These are phyloP conservation scores for Heterobasidion occidentale DNA, from an alignment of 1,284 basidiomycete species.

Conservation along the genomic window DNA sequence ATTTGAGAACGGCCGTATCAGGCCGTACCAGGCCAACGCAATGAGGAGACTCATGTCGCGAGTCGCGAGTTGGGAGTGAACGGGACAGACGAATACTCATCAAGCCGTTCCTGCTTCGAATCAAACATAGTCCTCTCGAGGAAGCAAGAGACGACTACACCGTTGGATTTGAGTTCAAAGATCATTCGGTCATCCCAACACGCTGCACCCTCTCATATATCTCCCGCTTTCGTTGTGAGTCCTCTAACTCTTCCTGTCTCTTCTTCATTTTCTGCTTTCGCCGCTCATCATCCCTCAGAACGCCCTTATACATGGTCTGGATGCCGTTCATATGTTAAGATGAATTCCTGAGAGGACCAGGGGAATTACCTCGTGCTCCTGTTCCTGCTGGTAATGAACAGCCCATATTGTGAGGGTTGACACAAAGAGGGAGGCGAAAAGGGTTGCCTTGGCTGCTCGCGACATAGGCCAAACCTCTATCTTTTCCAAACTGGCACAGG, in stretches of 20 bases:
- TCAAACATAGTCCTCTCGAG: background rate
- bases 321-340: background rate
- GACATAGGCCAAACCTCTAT: slow-evolving; percentile 43
- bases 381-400: slow-evolving; percentile 84
- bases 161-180: background rate
- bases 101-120: background rate
- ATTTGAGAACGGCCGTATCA: too few species aligned
- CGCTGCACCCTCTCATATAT: slow-evolving; percentile 60
- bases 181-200: background rate
- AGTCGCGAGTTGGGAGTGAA: background rate
- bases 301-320: slow-evolving; percentile 87
- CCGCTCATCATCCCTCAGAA: slow-evolving; percentile 81
- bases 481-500: background rate
- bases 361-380: slow-evolving; percentile 71
- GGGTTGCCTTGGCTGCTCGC: slow-evolving; percentile 69
- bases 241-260: slow-evolving; percentile 57
- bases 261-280: slow-evolving; percentile 63
- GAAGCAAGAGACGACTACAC: background rate
- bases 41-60: too few species aligned
- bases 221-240: slow-evolving; percentile 57
- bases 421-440: slow-evolving; percentile 60
- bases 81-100: background rate
- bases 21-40: too few species aligned
- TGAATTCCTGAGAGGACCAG: slow-evolving; percentile 3
- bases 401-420: slow-evolving; percentile 78